Base-by-base conservation (phyloP, 23 red algal species). In the Agarophyton chilense region DNA sequence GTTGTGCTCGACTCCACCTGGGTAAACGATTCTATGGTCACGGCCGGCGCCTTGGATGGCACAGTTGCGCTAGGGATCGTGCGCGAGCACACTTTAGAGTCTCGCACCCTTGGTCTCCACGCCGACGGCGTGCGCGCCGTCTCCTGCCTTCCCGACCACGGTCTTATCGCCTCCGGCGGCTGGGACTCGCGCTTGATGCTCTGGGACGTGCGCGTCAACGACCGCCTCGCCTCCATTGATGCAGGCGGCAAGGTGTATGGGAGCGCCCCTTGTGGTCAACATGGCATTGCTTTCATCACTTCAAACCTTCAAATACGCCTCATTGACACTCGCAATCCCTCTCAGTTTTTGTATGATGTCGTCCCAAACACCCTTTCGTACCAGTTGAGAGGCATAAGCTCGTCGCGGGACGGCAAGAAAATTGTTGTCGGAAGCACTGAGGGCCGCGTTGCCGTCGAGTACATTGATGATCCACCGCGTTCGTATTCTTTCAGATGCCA, bases 401-500 rank as follows among this genome's bases (percentile, higher is more conserved):
- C 84, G 16, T 87, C 92, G 19, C 50, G 58, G 18, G 78, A 96
- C 56, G 84, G 88, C 47, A 60, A 72, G 33, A 75, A 94, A 38
- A 89, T 77, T 52, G 97, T 94, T 8, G 91, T 99, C 0, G 93
- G 92, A 10, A 92, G 87, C 72, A 91, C 95, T 29, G 97, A 96
- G 78, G 97, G 97, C 26, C 90, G 97, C 56, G 93, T 95, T 24
- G 85, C 81, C 5, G 95, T 99, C 40, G 97, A 95, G 35, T 83
- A 90, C 52, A 58, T 99, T 52, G 81, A 88, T 78, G 89, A 95
- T 16, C 52, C 90, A 1, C 73, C 53, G 52, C 72, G 82, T 24
- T 64, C 65, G 7, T 99, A 96, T 62, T 94, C 93, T 28, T 99
- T 96, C 79, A 95, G 94, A 44, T 99, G 97, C 65, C 97, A 99